Conservation (phyloP, 495 filamentous ascomycete genomes). For the Penicillium longicatenatum region DNA sequence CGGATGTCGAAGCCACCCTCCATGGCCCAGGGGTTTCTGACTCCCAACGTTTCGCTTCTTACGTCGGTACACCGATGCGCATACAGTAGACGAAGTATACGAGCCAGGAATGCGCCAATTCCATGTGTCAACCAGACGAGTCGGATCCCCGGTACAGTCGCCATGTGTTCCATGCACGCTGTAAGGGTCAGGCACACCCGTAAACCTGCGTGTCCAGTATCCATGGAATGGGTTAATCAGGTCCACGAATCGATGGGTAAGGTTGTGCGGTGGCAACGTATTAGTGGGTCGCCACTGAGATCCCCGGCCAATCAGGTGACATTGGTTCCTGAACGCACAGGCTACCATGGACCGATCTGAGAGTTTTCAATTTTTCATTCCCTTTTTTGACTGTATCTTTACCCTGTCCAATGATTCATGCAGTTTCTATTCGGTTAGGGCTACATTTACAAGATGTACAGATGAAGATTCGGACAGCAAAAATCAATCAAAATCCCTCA, state of each 20-base stretch:
- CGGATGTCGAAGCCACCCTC: slow-evolving; percentile 1
- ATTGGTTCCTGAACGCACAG: slow-evolving; percentile 2
- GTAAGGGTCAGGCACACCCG: slow-evolving; percentile 1
- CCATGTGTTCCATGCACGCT: slow-evolving; percentile 1
- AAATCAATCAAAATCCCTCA: no score
- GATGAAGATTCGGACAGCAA: background rate
- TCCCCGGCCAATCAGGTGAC: background rate
- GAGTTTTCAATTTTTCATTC: background rate
- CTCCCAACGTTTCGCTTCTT: background rate
- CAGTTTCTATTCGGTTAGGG: background rate
- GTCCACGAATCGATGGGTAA: background rate
- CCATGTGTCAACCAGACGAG: background rate
- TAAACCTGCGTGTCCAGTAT: background rate
- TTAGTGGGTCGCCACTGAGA: background rate
- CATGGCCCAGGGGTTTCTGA: background rate
- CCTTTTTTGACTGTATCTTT: background rate
- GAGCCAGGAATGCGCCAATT: background rate
- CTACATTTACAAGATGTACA: background rate
- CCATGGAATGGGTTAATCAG: background rate
- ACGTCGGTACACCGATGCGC: no score
- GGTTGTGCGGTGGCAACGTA: background rate
- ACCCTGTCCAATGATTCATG: background rate
- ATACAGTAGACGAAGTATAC: background rate
- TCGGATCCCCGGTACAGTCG: background rate
- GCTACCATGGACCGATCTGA: slow-evolving; percentile 1